Conservation (phyloP, 2,329 filamentous ascomycete genomes). For the Byssochlamys sp. region DNA sequence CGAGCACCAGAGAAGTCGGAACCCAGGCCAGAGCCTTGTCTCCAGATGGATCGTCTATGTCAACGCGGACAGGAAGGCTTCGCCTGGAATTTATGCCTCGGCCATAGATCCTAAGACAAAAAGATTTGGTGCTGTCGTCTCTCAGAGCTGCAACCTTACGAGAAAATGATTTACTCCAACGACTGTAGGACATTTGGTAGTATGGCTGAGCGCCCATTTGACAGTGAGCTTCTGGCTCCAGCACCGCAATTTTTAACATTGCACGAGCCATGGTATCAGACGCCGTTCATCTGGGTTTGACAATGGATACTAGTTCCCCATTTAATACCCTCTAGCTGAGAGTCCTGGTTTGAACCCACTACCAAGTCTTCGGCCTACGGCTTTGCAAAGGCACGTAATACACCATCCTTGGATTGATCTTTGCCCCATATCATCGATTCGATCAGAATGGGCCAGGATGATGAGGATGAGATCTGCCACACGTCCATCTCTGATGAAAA, state of each 20-base stretch:
- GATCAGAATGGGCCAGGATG: constrained; percentile 14
- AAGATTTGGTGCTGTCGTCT: neutral
- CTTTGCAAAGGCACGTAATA: constrained; percentile 20
- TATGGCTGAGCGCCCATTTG: neutral
- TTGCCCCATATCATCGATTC: constrained; percentile 28
- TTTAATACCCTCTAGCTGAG: neutral
- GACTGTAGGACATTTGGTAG: neutral
- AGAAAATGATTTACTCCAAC: neutral
- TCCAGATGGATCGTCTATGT: neutral
- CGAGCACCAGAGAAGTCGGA: neutral
- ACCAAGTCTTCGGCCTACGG: constrained; percentile 22
- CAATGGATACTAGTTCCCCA: neutral
- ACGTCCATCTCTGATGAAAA: no score
- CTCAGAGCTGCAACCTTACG: neutral
- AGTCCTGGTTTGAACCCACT: constrained; percentile 5
- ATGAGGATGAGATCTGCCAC: constrained; percentile 27
- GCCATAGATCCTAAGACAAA: neutral
- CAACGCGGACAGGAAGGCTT: neutral
- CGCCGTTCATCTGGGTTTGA: constrained; percentile 9
- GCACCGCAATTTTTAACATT: constrained; percentile 15
- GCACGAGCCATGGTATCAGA: constrained; percentile 13
- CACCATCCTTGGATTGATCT: constrained; percentile 30
- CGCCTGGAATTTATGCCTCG: neutral
- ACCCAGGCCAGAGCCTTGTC: neutral
- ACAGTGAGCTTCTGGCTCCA: constrained; percentile 13